Conservation (phyloP, 73 alveolate species). For the Stentor roeselii region DNA sequence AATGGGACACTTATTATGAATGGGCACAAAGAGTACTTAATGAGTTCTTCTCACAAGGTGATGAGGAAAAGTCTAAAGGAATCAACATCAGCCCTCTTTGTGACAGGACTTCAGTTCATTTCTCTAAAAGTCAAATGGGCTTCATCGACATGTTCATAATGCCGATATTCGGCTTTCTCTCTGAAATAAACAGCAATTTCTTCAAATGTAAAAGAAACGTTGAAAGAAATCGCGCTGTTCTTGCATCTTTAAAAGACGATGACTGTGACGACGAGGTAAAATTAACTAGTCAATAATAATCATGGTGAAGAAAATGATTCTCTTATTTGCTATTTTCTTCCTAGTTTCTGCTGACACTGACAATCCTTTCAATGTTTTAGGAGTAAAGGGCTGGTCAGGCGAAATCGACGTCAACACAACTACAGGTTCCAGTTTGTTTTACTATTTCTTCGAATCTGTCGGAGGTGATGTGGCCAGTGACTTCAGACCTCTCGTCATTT, state of each 20-base stretch:
- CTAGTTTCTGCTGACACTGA: too few species aligned
- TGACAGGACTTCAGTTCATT: conserved; percentile 38
- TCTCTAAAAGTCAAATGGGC: conserved; percentile 21
- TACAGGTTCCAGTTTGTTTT: conserved; percentile 14
- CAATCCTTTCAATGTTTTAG: too few species aligned
- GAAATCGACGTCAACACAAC: background rate
- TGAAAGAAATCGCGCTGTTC: too few species aligned
- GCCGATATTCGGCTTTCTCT: too few species aligned
- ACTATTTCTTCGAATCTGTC: background rate
- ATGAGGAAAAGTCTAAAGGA: conserved; percentile 17
- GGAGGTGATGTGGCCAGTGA: background rate
- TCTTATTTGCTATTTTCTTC: too few species aligned
- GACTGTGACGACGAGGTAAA: too few species aligned
- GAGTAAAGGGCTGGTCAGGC: background rate
- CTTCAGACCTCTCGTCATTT: conserved; percentile 49
- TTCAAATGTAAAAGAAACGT: too few species aligned
- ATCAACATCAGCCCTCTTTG: background rate
- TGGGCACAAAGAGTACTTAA: conserved; percentile 5
- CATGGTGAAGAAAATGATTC: too few species aligned
- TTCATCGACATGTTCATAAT: background rate
- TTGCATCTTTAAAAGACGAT: too few species aligned
- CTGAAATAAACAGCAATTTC: too few species aligned
- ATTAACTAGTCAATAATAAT: too few species aligned
- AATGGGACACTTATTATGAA: background rate
- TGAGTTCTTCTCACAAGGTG: conserved; percentile 28